Evolutionary conservation across 2,329 filamentous ascomycete genomes (phyloP), one percentile per base, ranked within the genome.

Genomic region (Tolypocladium tundrense): DNA sequence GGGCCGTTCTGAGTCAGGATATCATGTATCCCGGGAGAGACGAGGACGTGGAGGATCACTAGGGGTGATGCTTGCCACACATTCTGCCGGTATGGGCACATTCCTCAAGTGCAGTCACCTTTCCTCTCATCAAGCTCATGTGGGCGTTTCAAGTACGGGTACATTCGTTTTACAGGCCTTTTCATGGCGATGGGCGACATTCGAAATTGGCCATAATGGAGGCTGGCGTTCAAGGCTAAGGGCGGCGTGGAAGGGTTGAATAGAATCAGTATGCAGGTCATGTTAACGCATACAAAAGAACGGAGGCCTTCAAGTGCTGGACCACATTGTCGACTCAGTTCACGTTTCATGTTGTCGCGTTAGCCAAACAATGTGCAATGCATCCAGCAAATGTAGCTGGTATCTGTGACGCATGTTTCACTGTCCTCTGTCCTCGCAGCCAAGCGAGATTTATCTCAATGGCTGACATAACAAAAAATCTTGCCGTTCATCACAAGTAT

Each of bases 21-120:
- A 82, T 83, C 57, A 78, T 82, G 76, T 79, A 81, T 59, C 79
- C 79, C 0, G 79, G 78, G 21, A 71, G 77, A 48, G 80, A 83
- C 57, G 80, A 82, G 66, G 80, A 82, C 60, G 74, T 79, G 16
- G 71, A 79, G 53, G 77, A 81, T 39, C 63, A 63, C 43, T 66
- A 33, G 60, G 40, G 11, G 19, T n/a, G 9, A 19, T 33, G 48
- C 10, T 35, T 27, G 19, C 7, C 48, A 19, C 14, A 3, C 27
- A n/a, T 5, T n/a, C 16, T 33, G 16, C 14, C n/a, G 2, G 14
- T 5, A n/a, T 48, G 13, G 13, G 13, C 43, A 48, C 6, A 9
- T 48, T 13, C 21, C 21, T 48, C 24, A 48, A 48, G 13, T 48
- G 24, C 43, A 31, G 27, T 4, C 13, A 13, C 13, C 11, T 27